Conservation (phyloP, 2,329 filamentous ascomycete species). For the Ceratocystis diversiconidia region DNA sequence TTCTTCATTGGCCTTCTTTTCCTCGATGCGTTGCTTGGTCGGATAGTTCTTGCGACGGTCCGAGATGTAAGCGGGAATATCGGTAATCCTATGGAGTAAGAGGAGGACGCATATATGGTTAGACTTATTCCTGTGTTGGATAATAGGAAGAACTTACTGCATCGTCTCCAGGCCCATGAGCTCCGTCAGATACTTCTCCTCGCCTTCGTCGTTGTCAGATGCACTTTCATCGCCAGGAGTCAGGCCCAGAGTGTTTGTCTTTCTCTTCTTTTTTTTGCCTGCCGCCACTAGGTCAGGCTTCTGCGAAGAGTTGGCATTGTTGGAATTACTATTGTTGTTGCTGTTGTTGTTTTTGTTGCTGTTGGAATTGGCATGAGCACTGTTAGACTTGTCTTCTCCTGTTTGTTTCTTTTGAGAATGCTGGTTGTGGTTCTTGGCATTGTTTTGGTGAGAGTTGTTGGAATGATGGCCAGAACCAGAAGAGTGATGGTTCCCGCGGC, state of each 20-base stretch:
- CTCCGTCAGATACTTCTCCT: constrained; percentile 52
- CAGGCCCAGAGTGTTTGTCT: constrained; percentile 57
- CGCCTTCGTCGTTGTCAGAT: constrained; percentile 52
- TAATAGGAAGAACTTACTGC: constrained; percentile 31
- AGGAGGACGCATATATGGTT: not conserved
- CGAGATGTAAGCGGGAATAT: constrained; percentile 65
- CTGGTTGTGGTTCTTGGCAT: constrained; percentile 22
- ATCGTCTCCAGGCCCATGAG: constrained; percentile 41
- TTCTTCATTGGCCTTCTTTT: constrained; percentile 41
- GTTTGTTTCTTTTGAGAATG: constrained; percentile 16
- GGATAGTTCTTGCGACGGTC: constrained; percentile 71
- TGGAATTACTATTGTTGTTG: constrained; percentile 20
- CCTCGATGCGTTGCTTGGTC: constrained; percentile 54
- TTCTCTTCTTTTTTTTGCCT: constrained; percentile 56
- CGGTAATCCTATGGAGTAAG: constrained; percentile 36
- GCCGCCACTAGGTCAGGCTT: constrained; percentile 31
- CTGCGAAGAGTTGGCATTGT: constrained; percentile 20
- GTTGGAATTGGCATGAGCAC: constrained; percentile 7
- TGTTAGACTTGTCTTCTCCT: constrained; percentile 13
- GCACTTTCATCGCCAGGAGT: constrained; percentile 51
- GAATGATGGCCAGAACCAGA: constrained; percentile 28
- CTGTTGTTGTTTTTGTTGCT: constrained; percentile 27
- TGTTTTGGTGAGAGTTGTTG: constrained; percentile 26
- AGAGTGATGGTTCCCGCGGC: constrained; percentile 33
- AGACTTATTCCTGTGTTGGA: constrained; percentile 21